A percentile compares a stretch with the other conserved stretches of the same genome.
phyloP scores from a whole-genome alignment of 2,329 filamentous ascomycete species.

The Fonsecaea monophora region DNA sequence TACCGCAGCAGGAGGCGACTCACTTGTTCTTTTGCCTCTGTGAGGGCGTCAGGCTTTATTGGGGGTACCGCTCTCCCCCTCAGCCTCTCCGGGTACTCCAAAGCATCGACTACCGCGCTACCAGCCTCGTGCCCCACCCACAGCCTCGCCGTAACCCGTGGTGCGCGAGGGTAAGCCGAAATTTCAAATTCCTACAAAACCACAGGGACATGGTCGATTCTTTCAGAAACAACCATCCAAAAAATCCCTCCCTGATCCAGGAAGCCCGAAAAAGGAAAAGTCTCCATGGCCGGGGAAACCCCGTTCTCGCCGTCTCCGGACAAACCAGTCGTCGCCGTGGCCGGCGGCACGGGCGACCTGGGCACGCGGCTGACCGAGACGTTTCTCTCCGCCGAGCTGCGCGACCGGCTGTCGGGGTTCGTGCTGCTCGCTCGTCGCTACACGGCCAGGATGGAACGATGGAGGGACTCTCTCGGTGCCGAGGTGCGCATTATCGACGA shows the following conservation, averaged over 20 bases:
- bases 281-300: background rate
- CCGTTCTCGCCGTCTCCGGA: constrained; percentile 7
- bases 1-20: background rate
- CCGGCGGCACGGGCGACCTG: constrained; percentile 43
- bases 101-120: too few species aligned
- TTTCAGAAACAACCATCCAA: too few species aligned
- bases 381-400: constrained; percentile 39
- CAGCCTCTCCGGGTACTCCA: too few species aligned
- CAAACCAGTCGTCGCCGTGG: constrained; percentile 39
- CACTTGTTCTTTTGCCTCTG: background rate
- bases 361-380: constrained; percentile 40
- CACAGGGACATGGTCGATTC: too few species aligned
- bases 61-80: background rate
- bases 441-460: constrained; percentile 12
- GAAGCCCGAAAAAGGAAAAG: background rate
- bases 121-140: too few species aligned
- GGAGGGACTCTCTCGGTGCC: constrained; percentile 9
- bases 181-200: too few species aligned
- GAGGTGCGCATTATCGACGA: constrained; percentile 32
- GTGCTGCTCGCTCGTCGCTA: constrained; percentile 40
- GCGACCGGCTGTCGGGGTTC: constrained; percentile 39
- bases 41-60: background rate
- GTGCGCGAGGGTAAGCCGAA: too few species aligned
- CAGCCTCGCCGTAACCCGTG: too few species aligned
- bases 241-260: too few species aligned